phyloP scores from a whole-genome alignment of 2,329 filamentous ascomycete genomes.

The Ceratocystis smalleyi region DNA sequence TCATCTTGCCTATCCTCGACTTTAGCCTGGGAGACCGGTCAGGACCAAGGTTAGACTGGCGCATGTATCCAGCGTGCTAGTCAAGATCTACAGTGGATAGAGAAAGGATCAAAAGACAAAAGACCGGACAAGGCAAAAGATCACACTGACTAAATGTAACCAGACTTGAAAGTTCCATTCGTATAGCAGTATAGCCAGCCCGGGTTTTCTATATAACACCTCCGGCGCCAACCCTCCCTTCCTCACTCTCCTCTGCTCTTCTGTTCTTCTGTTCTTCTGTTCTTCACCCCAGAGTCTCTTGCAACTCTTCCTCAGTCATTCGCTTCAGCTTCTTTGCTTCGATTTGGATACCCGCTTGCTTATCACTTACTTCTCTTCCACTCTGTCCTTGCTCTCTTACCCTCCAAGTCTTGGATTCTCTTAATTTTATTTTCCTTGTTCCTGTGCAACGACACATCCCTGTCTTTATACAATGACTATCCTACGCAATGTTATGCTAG shows the following conservation, averaged over 20 bases:
- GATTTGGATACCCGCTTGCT: background rate
- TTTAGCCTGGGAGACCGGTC: background rate
- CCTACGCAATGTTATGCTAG: slow-evolving; percentile 11
- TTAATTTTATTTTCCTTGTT: background rate
- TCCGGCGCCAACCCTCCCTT: background rate
- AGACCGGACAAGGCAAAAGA: background rate
- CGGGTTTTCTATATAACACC: background rate
- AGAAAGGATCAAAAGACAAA: background rate
- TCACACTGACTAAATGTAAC: background rate
- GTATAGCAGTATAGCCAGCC: background rate
- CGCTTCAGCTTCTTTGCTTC: background rate
- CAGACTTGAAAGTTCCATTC: background rate
- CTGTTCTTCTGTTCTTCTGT: background rate
- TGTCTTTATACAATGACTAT: slow-evolving; percentile 8
- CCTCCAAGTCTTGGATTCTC: background rate
- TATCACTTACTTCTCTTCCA: background rate
- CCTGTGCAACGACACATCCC: background rate
- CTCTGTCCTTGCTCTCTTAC: background rate
- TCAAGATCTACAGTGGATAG: background rate
- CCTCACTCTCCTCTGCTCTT: background rate
- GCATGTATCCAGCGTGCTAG: background rate
- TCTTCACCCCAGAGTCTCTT: background rate
- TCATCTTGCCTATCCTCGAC: too few species aligned
- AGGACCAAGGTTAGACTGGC: background rate
- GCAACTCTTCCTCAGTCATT: background rate